Percentiles rank a stretch among this genome's conserved stretches.
Conservation (phyloP, 2,329 filamentous ascomycete genomes). For the Xylariaceae sp. region DNA sequence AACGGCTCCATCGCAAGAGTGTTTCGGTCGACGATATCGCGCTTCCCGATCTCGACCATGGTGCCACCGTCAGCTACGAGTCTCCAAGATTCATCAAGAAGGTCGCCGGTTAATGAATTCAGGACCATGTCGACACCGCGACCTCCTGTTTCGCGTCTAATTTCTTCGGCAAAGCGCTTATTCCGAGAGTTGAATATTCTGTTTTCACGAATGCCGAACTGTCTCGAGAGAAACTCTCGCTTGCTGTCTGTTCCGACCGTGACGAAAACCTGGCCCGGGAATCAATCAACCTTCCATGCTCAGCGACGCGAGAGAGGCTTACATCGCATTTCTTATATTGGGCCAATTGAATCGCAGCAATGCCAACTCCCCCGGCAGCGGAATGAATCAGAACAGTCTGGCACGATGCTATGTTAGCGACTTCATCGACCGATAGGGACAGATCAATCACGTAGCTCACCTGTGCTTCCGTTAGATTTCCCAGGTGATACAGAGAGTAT, state of each 20-base stretch:
- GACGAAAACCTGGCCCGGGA: constrained; percentile 13
- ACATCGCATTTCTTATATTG: constrained; percentile 7
- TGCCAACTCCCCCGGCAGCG: constrained; percentile 20
- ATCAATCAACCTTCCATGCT: background rate
- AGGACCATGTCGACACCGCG: constrained; percentile 23
- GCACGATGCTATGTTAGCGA: background rate
- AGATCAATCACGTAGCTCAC: constrained; percentile 12
- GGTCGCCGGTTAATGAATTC: constrained; percentile 20
- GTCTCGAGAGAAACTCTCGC: constrained; percentile 23
- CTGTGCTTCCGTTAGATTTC: constrained; percentile 23
- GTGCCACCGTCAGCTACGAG: constrained; percentile 17
- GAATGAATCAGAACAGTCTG: constrained; percentile 15
- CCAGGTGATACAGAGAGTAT: constrained; percentile 28
- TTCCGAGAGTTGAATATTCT: constrained; percentile 33
- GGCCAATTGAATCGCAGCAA: constrained; percentile 20
- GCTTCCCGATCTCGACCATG: constrained; percentile 21
- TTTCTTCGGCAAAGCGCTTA: constrained; percentile 25
- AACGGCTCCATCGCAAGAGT: constrained; percentile 21
- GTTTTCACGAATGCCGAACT: constrained; percentile 27
- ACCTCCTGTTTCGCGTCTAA: constrained; percentile 24
- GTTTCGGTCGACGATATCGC: constrained; percentile 17
- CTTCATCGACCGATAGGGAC: background rate
- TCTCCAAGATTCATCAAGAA: constrained; percentile 17
- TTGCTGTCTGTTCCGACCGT: constrained; percentile 22
- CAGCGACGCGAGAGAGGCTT: background rate